phyloP scores from a whole-genome alignment of 2,329 filamentous ascomycete genomes.

The Ceratocystis diversiconidia region DNA sequence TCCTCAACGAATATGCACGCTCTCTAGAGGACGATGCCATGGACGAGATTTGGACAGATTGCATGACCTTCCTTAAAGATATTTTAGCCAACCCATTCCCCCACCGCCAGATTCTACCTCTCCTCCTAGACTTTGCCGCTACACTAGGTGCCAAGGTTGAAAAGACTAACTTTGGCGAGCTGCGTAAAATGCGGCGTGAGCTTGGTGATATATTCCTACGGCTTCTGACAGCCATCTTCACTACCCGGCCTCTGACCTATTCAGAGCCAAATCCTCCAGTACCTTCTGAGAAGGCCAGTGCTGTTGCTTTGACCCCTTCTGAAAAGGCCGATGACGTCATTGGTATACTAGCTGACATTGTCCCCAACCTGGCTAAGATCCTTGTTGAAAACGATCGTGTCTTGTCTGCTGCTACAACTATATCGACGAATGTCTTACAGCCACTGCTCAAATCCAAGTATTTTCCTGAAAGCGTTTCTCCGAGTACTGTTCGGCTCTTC shows the following conservation, averaged over 20 bases:
- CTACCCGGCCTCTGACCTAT: conserved; percentile 66
- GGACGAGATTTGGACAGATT: conserved; percentile 96
- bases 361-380: conserved; percentile 68
- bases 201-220: conserved; percentile 79
- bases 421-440: conserved; percentile 69
- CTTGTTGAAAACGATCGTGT: conserved; percentile 78
- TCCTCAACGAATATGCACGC: conserved; percentile 77
- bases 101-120: conserved; percentile 77
- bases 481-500: conserved; percentile 55
- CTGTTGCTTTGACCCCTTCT: conserved; percentile 25
- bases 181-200: conserved; percentile 80
- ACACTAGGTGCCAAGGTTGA: conserved; percentile 90
- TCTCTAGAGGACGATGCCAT: conserved; percentile 93
- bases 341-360: conserved; percentile 60
- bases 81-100: conserved; percentile 87
- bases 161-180: conserved; percentile 94
- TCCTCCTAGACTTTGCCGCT: conserved; percentile 74
- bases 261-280: conserved; percentile 37
- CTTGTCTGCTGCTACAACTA: conserved; percentile 58
- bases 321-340: conserved; percentile 61
- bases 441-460: conserved; percentile 70
- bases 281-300: conserved; percentile 26
- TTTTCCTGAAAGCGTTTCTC: conserved; percentile 74
- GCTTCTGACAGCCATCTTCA: conserved; percentile 85
- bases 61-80: conserved; percentile 78